These are phyloP conservation scores for Retiboletus flavoniger DNA, from an alignment of 1,284 basidiomycete genomes.

Conservation along the genomic window DNA sequence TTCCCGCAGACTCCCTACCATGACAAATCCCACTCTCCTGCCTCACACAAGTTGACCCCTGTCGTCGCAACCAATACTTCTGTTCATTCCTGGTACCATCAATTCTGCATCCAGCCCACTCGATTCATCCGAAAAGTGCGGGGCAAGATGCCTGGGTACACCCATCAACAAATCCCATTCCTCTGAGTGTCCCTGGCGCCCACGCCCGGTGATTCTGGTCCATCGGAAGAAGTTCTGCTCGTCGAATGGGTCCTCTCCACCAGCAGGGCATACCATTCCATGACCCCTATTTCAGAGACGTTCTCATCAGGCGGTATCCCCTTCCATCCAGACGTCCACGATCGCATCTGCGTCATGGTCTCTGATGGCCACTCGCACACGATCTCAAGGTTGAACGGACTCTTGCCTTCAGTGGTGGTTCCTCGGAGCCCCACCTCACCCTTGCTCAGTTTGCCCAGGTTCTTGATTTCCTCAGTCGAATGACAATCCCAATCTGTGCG, in stretches of 20 bases:
- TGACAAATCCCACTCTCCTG: conserved; percentile 8
- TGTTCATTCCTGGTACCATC: conserved; percentile 2
- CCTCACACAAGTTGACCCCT: conserved; percentile 1
- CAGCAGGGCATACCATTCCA: conserved; percentile 7
- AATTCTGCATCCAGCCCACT: not conserved
- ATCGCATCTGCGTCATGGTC: too few relatives aligned
- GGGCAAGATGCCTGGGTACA: conserved; percentile 1
- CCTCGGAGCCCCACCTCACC: not conserved
- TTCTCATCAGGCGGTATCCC: not conserved
- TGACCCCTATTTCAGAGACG: conserved; percentile 7
- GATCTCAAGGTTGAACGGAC: conserved; percentile 13
- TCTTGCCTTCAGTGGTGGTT: not conserved
- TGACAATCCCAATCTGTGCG: conserved; percentile 3
- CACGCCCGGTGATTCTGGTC: rapidly evolving
- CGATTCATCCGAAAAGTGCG: conserved; percentile 6
- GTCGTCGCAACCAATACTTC: conserved; percentile 1
- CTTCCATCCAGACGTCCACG: too few relatives aligned
- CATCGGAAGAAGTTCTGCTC: conserved; percentile 4
- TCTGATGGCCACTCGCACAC: not conserved
- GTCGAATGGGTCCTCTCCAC: conserved; percentile 18
- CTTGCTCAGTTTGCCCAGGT: conserved; percentile 2
- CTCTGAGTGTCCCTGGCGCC: conserved; percentile 5
- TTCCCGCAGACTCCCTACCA: not conserved
- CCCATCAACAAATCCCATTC: not conserved
- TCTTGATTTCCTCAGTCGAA: conserved; percentile 7